phyloP scores from a whole-genome alignment of 768 basidiomycete genomes.

The Mycena metata region DNA sequence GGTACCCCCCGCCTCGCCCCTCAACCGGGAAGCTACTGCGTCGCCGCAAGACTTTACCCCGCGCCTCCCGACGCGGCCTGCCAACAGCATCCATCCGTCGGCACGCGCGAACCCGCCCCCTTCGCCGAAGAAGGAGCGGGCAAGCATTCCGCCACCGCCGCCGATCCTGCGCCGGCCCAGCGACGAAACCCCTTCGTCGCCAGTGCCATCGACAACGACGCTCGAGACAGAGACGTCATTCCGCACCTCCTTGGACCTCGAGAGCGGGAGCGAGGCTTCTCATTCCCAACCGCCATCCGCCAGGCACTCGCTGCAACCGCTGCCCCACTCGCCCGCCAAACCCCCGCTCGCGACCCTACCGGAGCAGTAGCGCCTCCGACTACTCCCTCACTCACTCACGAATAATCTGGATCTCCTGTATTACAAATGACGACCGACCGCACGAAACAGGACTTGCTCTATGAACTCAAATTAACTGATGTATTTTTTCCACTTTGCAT shows the following conservation, averaged over 20 bases:
- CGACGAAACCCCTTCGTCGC: conserved; percentile 33
- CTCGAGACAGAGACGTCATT: conserved; percentile 34
- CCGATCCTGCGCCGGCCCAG: conserved; percentile 33
- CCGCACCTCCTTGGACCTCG: conserved; percentile 32
- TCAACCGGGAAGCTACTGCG: conserved; percentile 42
- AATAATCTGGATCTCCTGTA: conserved; percentile 9
- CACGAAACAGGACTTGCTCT: conserved; percentile 30
- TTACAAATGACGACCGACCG: conserved; percentile 32
- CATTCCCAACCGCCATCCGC: conserved; percentile 31
- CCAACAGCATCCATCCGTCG: conserved; percentile 85
- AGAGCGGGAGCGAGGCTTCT: conserved; percentile 32
- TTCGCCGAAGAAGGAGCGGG: conserved; percentile 61
- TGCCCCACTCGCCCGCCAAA: conserved; percentile 19
- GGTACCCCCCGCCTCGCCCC: conserved; percentile 53
- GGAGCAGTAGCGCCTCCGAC: conserved; percentile 1
- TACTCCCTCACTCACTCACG: background rate
- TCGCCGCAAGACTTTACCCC: conserved; percentile 80
- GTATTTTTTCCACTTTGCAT: conserved; percentile 24
- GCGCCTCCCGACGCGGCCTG: conserved; percentile 74
- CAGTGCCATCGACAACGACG: conserved; percentile 32
- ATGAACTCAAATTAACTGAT: conserved; percentile 19
- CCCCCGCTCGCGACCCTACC: conserved; percentile 24
- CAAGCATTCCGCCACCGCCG: conserved; percentile 16
- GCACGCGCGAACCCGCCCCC: conserved; percentile 62
- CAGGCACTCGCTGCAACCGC: conserved; percentile 34